Evolutionary conservation across 2,329 filamentous ascomycete genomes (phyloP).

Genomic region (Arachnomyces sp.): DNA sequence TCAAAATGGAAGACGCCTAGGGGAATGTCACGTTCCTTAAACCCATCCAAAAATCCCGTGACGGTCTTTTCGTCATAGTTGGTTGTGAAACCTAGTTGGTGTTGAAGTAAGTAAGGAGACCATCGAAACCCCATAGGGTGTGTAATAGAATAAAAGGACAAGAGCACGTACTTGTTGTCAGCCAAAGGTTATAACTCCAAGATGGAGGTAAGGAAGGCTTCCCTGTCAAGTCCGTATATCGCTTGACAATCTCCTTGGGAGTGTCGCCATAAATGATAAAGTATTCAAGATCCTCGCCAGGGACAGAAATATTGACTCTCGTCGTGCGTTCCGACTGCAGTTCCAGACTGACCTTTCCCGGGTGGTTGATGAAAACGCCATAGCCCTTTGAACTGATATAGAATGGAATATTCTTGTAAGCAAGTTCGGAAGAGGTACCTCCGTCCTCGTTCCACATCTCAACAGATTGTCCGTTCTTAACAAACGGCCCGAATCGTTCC

Average conservation of each 20-base stretch:
- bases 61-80: conserved; percentile 65
- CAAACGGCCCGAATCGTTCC: conserved; percentile 68
- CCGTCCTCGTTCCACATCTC: conserved; percentile 56
- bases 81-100: conserved; percentile 55
- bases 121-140: not conserved
- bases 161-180: conserved; percentile 49
- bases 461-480: conserved; percentile 66
- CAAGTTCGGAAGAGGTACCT: conserved; percentile 32
- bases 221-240: conserved; percentile 62
- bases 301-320: conserved; percentile 61
- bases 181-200: conserved; percentile 71
- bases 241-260: conserved; percentile 62
- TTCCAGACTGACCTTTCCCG: conserved; percentile 63
- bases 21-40: conserved; percentile 57
- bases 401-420: conserved; percentile 37
- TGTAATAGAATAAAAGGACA: not conserved
- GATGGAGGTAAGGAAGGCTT: conserved; percentile 57
- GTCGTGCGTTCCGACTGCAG: conserved; percentile 67
- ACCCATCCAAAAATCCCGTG: conserved; percentile 58
- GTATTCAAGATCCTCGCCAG: conserved; percentile 64
- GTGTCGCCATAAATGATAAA: conserved; percentile 65
- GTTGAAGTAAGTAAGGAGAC: not conserved
- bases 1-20: conserved; percentile 70
- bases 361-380: conserved; percentile 66
- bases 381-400: conserved; percentile 57